phyloP scores from a whole-genome alignment of 2,329 filamentous ascomycete species.

The Apiospora malaysiana region DNA sequence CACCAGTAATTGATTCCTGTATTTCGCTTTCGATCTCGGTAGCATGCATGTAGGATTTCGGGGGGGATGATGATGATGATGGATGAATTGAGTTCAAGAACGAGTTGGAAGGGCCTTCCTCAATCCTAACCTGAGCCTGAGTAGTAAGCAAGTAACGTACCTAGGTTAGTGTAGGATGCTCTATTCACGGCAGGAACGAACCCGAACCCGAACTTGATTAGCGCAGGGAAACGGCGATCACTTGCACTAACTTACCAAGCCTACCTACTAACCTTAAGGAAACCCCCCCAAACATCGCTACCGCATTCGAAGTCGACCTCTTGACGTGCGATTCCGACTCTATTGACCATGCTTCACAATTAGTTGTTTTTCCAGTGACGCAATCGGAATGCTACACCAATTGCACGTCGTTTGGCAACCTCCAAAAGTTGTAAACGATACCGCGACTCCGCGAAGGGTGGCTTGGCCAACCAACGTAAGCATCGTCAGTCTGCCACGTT shows the following conservation, averaged over 20 bases:
- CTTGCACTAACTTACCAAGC: background rate
- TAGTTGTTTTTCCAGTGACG: too few relatives aligned
- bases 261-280: too few relatives aligned
- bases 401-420: too few relatives aligned
- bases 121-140: too few relatives aligned
- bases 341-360: too few relatives aligned
- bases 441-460: background rate
- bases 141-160: too few relatives aligned
- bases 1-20: background rate
- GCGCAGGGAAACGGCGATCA: background rate
- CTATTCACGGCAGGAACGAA: background rate
- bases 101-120: too few relatives aligned
- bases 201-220: background rate
- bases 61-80: background rate
- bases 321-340: too few relatives aligned
- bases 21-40: background rate
- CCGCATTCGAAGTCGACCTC: background rate
- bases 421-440: background rate
- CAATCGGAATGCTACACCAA: too few relatives aligned
- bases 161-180: background rate
- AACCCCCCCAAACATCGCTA: background rate
- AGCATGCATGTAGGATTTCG: background rate
- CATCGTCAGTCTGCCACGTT: constrained; percentile 3
- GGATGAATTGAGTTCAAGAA: background rate
- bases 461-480: background rate